A percentile compares a stretch with the other conserved stretches of the same genome.
These are phyloP conservation scores for Globisporangium middletonii DNA, from an alignment of 352 stramenopile species.

Conservation along the genomic window DNA sequence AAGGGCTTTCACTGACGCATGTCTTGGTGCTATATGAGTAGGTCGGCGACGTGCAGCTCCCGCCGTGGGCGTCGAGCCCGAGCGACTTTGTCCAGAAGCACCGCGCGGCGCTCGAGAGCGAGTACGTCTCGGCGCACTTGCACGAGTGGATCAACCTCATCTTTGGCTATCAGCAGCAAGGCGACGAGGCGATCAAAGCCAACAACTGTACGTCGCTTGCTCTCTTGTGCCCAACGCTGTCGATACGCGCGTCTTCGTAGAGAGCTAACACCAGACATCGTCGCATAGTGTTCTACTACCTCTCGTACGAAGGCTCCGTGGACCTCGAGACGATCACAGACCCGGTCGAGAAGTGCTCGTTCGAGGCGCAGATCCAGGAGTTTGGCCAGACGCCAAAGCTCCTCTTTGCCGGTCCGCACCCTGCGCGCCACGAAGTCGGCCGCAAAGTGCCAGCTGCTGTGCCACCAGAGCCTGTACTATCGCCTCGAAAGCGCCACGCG, in stretches of 20 bases:
- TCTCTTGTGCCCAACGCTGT: not conserved
- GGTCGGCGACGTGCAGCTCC: conserved; percentile 93
- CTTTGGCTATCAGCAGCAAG: conserved; percentile 96
- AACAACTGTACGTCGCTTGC: conserved; percentile 57
- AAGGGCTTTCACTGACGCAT: too few species aligned
- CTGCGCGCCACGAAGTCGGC: conserved; percentile 50
- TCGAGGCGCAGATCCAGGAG: conserved; percentile 91
- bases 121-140: conserved; percentile 93
- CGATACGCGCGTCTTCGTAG: not conserved
- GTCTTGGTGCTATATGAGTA: conserved; percentile 51
- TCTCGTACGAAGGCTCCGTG: conserved; percentile 85
- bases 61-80: conserved; percentile 89
- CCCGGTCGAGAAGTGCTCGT: conserved; percentile 90
- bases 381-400: conserved; percentile 88
- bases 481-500: conserved; percentile 21
- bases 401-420: conserved; percentile 62
- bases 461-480: conserved; percentile 27
- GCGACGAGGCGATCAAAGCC: conserved; percentile 66
- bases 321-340: conserved; percentile 86
- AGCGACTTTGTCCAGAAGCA: conserved; percentile 89
- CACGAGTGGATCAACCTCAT: conserved; percentile 99
- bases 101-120: conserved; percentile 93
- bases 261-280: not conserved
- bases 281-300: conserved; percentile 80
- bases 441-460: conserved; percentile 47